Evolutionary conservation across 768 basidiomycete genomes (phyloP).

Genomic region (Mycena pura): DNA sequence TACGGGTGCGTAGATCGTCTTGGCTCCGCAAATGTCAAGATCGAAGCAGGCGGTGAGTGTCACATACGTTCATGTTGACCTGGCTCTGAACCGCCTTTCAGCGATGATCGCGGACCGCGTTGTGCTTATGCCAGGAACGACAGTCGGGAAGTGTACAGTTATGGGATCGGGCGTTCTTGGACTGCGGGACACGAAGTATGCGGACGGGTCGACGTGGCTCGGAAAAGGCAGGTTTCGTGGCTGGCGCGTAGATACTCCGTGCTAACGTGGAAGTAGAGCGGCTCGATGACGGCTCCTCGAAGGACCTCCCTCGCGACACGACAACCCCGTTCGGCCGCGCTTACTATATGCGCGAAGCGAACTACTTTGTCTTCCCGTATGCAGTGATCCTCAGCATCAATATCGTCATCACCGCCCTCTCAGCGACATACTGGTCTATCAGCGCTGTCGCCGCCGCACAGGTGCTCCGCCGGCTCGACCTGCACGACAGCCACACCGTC

Average conservation of each 20-base stretch:
- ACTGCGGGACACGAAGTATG: slow-evolving; percentile 46
- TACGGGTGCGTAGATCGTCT: background rate
- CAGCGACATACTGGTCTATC: slow-evolving; percentile 50
- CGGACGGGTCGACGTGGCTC: slow-evolving; percentile 45
- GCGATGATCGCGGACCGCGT: slow-evolving; percentile 59
- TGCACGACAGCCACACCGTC: slow-evolving; percentile 35
- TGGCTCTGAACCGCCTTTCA: background rate
- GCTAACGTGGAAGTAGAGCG: slow-evolving; percentile 8
- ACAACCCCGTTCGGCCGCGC: slow-evolving; percentile 51
- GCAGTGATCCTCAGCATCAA: slow-evolving; percentile 43
- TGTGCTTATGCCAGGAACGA: slow-evolving; percentile 48
- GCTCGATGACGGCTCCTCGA: slow-evolving; percentile 23
- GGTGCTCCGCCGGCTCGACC: slow-evolving; percentile 41
- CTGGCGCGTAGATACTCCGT: no score
- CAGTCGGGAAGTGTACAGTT: slow-evolving; percentile 45
- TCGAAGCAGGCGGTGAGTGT: background rate
- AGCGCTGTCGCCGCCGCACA: slow-evolving; percentile 45
- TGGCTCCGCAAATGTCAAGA: background rate
- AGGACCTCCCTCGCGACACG: slow-evolving; percentile 33
- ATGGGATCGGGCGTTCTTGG: slow-evolving; percentile 54
- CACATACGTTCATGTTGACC: background rate
- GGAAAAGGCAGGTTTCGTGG: slow-evolving; percentile 34
- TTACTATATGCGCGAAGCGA: slow-evolving; percentile 46
- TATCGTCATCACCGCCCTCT: slow-evolving; percentile 41
- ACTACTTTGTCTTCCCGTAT: slow-evolving; percentile 49